phyloP scores from a whole-genome alignment of 2,329 filamentous ascomycete species.

The Alternaria brassicae region DNA sequence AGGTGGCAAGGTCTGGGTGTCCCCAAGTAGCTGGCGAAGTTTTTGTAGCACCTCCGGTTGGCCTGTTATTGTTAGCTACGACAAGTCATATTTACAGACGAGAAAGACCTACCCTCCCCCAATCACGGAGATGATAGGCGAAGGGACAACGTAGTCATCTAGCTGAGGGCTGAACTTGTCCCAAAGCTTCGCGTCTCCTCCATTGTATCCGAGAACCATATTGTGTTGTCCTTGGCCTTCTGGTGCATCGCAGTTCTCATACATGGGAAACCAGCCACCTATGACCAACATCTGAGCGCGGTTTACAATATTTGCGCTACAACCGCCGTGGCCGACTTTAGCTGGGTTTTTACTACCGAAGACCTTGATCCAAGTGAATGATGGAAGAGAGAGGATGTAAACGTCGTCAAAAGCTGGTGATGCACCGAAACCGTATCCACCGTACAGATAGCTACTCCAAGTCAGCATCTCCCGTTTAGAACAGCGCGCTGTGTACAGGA shows the following conservation, averaged over 20 bases:
- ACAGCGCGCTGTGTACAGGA: background rate
- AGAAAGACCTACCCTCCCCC: conserved; percentile 46
- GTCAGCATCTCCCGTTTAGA: background rate
- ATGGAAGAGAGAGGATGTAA: conserved; percentile 68
- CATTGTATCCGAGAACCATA: conserved; percentile 61
- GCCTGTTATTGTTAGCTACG: conserved; percentile 39
- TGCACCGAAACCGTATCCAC: conserved; percentile 61
- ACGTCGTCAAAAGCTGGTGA: conserved; percentile 66
- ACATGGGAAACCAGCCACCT: conserved; percentile 62
- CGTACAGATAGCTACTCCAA: conserved; percentile 64
- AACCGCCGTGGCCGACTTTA: conserved; percentile 61
- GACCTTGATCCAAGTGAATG: conserved; percentile 69
- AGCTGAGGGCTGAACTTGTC: conserved; percentile 59
- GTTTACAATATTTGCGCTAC: conserved; percentile 63
- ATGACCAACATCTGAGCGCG: conserved; percentile 68
- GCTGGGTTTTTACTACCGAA: conserved; percentile 45
- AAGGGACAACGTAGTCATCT: conserved; percentile 63
- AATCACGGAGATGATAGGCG: conserved; percentile 58
- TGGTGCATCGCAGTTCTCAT: conserved; percentile 60
- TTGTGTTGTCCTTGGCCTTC: conserved; percentile 64
- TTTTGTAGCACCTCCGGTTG: conserved; percentile 62
- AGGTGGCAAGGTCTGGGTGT: conserved; percentile 59
- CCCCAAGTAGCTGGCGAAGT: conserved; percentile 61
- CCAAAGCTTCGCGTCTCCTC: conserved; percentile 58
- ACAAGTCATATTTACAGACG: background rate